Evolutionary conservation across 2,329 filamentous ascomycete species (phyloP).

Genomic region (Dactylellina drechsleri): DNA sequence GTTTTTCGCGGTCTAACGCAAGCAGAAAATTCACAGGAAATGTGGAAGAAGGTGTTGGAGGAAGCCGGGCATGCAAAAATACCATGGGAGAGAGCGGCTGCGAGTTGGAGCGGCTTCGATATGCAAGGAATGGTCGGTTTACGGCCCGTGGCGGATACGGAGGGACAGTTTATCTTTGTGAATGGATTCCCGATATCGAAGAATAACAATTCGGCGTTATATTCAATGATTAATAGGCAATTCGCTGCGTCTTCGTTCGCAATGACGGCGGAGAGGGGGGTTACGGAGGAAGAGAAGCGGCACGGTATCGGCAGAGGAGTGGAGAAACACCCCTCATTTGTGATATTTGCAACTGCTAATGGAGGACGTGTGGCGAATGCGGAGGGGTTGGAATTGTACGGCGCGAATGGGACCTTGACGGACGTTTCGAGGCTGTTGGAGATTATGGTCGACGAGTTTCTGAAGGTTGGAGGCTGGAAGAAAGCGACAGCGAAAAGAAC

Average conservation of each 20-base stretch:
- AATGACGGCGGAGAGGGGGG: slow-evolving; percentile 63
- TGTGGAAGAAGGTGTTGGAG: slow-evolving; percentile 16
- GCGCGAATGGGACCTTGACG: slow-evolving; percentile 30
- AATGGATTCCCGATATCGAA: slow-evolving; percentile 55
- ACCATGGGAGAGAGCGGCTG: slow-evolving; percentile 26
- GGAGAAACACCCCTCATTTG: slow-evolving; percentile 90
- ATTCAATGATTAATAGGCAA: slow-evolving; percentile 79
- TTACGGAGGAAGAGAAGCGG: slow-evolving; percentile 61
- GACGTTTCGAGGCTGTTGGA: slow-evolving; percentile 63
- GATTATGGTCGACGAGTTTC: slow-evolving; percentile 62
- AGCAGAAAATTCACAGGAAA: neutral
- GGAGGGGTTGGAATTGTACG: slow-evolving; percentile 57
- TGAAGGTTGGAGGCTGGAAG: slow-evolving; percentile 56
- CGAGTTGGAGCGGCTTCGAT: slow-evolving; percentile 16
- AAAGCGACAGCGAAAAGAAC: slow-evolving; percentile 57
- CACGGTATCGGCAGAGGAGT: slow-evolving; percentile 70
- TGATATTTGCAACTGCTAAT: slow-evolving; percentile 70
- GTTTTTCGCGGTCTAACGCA: slow-evolving; percentile 3
- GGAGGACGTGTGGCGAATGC: neutral
- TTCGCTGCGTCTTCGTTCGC: slow-evolving; percentile 84
- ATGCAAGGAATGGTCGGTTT: slow-evolving; percentile 28
- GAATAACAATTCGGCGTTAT: slow-evolving; percentile 66
- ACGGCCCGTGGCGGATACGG: slow-evolving; percentile 18
- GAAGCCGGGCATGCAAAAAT: slow-evolving; percentile 17
- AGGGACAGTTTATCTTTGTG: slow-evolving; percentile 56